Evolutionary conservation across 805 yeast species (phyloP).

Genomic region (Candida cerambycidarum): DNA sequence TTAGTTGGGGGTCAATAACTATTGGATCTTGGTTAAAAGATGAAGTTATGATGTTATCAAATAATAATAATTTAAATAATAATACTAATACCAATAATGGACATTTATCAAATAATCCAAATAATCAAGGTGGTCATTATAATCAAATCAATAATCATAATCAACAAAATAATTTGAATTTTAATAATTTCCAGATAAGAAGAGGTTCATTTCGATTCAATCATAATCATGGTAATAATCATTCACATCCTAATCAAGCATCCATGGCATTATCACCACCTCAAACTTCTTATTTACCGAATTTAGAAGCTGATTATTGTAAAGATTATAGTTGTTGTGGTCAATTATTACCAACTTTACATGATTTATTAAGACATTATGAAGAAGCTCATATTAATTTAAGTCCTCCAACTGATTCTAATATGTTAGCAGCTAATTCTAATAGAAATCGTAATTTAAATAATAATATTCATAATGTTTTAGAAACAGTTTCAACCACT

Average conservation of each 20-base stretch:
- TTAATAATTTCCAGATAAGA: constrained; percentile 13
- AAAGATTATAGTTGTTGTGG: constrained; percentile 98
- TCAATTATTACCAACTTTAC: constrained; percentile 84
- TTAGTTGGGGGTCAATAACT: constrained; percentile 94
- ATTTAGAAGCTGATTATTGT: constrained; percentile 93
- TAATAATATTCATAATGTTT: constrained; percentile 52
- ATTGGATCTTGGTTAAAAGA: constrained; percentile 96
- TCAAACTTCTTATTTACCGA: constrained; percentile 78
- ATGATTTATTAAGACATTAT: constrained; percentile 89
- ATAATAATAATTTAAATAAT: constrained; percentile 12
- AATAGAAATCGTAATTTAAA: constrained; percentile 35
- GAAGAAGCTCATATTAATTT: constrained; percentile 89
- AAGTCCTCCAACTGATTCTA: constrained; percentile 45
- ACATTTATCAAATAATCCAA: constrained; percentile 14
- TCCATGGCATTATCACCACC: constrained; percentile 55
- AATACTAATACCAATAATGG: constrained; percentile 19
- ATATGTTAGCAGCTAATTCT: constrained; percentile 29
- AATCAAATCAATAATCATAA: background rate
- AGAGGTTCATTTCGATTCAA: constrained; percentile 37
- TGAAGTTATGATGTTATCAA: constrained; percentile 67
- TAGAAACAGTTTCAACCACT: constrained; percentile 89
- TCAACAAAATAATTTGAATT: constrained; percentile 3
- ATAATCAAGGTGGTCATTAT: constrained; percentile 15
- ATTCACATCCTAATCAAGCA: constrained; percentile 19
- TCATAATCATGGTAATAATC: constrained; percentile 13